These are phyloP conservation scores for Talaromyces sp. DNA, from an alignment of 2,329 filamentous ascomycete genomes.

Conservation along the genomic window DNA sequence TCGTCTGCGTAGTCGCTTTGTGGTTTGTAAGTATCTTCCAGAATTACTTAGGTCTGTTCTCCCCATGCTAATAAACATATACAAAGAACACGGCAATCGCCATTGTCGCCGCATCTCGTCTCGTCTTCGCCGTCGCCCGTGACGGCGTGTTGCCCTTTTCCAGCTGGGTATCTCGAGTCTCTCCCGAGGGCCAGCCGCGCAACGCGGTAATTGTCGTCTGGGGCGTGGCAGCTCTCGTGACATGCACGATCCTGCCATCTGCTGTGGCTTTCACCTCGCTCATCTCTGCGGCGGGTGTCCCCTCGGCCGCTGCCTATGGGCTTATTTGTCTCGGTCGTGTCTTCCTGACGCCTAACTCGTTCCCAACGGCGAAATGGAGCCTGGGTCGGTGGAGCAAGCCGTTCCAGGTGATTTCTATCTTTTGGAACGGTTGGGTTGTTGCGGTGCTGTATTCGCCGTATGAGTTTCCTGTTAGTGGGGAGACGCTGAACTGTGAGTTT, in stretches of 20 bases:
- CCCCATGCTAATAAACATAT: neutral
- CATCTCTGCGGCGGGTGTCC: slow-evolving; percentile 49
- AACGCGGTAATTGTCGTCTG: slow-evolving; percentile 58
- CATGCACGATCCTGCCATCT: slow-evolving; percentile 56
- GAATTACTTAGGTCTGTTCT: neutral
- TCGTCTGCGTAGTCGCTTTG: slow-evolving; percentile 49
- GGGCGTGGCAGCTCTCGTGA: slow-evolving; percentile 48
- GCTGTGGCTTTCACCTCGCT: slow-evolving; percentile 50
- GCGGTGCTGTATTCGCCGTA: slow-evolving; percentile 46
- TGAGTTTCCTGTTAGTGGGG: slow-evolving; percentile 38
- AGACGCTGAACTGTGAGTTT: slow-evolving; percentile 41
- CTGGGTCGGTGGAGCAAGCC: slow-evolving; percentile 41
- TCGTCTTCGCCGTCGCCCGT: slow-evolving; percentile 58
- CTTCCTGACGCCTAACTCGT: slow-evolving; percentile 43
- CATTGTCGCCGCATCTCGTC: slow-evolving; percentile 54
- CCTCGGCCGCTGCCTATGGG: slow-evolving; percentile 49
- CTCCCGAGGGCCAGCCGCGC: slow-evolving; percentile 50
- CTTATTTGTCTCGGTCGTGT: slow-evolving; percentile 47
- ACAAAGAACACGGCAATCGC: slow-evolving; percentile 53
- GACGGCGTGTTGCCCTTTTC: slow-evolving; percentile 58
- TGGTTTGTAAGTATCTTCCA: slow-evolving; percentile 43
- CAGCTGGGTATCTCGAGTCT: slow-evolving; percentile 52
- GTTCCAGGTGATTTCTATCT: slow-evolving; percentile 43
- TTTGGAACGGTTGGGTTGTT: slow-evolving; percentile 49
- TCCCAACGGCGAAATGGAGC: slow-evolving; percentile 45